phyloP scores from a whole-genome alignment of 2,329 filamentous ascomycete genomes.

The Dactylellina parvicollis region DNA sequence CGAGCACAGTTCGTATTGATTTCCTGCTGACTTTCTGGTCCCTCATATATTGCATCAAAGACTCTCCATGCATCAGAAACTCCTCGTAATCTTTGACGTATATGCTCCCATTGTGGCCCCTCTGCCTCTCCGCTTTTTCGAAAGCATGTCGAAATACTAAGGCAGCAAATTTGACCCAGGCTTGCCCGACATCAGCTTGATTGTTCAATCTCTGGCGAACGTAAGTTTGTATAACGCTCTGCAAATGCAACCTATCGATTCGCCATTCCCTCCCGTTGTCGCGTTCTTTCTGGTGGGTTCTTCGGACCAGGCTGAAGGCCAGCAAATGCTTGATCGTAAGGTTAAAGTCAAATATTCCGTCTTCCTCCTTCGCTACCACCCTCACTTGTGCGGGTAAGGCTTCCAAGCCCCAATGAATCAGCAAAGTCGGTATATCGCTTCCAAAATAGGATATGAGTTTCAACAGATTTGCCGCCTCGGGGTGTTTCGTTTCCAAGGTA shows the following conservation, averaged over 20 bases:
- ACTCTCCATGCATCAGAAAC: constrained; percentile 42
- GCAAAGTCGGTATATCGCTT: constrained; percentile 73
- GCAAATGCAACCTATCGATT: constrained; percentile 57
- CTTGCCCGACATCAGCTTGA: constrained; percentile 38
- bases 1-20: constrained; percentile 33
- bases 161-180: constrained; percentile 48
- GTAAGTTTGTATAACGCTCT: constrained; percentile 56
- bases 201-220: constrained; percentile 29
- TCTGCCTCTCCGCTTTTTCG: constrained; percentile 44
- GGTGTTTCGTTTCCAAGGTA: constrained; percentile 61
- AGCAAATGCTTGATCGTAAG: constrained; percentile 57
- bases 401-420: constrained; percentile 63
- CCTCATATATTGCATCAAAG: constrained; percentile 29
- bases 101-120: constrained; percentile 27
- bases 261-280: constrained; percentile 55
- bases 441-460: constrained; percentile 73
- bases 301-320: constrained; percentile 57
- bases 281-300: constrained; percentile 52
- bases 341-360: constrained; percentile 55
- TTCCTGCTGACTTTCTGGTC: constrained; percentile 48
- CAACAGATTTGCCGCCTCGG: constrained; percentile 72
- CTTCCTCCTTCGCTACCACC: constrained; percentile 56
- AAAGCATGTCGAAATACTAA: constrained; percentile 47
- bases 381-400: constrained; percentile 45
- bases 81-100: constrained; percentile 50